These are phyloP conservation scores for Kandelia obovata DNA, from an alignment of 345 rosid genomes.

Conservation along the genomic window DNA sequence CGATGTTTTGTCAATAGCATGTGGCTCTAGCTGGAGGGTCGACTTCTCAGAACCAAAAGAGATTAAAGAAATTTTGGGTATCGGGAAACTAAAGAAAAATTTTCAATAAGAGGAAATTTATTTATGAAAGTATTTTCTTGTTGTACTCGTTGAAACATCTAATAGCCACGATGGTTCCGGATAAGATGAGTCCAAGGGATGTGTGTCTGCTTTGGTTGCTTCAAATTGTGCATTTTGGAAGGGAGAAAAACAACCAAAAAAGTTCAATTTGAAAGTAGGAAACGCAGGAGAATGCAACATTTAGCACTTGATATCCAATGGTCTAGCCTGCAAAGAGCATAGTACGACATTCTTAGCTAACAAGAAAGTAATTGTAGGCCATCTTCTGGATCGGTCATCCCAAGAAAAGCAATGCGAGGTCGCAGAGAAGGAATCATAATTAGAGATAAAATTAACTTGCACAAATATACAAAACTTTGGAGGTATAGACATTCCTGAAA, in stretches of 20 bases:
- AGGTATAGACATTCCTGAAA: not conserved
- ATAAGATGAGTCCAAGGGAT: not conserved
- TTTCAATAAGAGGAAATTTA: too few relatives aligned
- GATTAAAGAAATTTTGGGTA: too few relatives aligned
- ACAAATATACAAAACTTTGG: not conserved
- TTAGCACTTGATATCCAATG: not conserved
- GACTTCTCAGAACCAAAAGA: too few relatives aligned
- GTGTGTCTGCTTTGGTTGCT: not conserved
- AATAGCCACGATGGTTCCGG: not conserved
- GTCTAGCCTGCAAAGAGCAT: conserved; percentile 18
- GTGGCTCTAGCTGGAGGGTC: too few relatives aligned
- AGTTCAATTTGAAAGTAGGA: conserved; percentile 7
- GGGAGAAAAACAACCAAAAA: conserved; percentile 11
- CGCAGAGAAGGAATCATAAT: not conserved
- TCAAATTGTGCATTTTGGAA: not conserved
- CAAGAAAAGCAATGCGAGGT: not conserved
- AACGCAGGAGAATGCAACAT: not conserved
- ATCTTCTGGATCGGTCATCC: not conserved
- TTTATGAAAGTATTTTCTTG: too few relatives aligned
- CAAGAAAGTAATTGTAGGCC: not conserved
- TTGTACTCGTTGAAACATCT: too few relatives aligned
- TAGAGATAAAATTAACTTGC: not conserved
- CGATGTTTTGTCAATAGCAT: too few relatives aligned
- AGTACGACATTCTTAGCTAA: not conserved
- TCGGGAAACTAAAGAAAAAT: too few relatives aligned